Percentiles rank a stretch among this genome's conserved stretches.
Conservation (phyloP, 1,139 yeast species). For the Taiozyma onychis region DNA sequence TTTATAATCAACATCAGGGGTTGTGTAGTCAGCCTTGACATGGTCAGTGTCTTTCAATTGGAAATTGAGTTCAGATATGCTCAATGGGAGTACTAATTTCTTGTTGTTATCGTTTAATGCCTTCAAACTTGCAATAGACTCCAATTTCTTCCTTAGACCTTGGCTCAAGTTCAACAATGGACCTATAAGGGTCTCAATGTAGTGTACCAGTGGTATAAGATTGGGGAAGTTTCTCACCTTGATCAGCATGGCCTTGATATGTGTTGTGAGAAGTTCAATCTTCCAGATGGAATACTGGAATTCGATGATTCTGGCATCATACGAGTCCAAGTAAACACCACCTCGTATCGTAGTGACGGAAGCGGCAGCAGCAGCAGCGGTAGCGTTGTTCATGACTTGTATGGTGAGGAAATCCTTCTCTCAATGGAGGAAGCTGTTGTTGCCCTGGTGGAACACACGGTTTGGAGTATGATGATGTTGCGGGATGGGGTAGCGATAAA, state of each 20-base stretch:
- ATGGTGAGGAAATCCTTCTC: too few species aligned
- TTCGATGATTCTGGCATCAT: constrained; percentile 18
- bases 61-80: constrained; percentile 26
- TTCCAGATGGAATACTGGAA: constrained; percentile 27
- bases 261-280: constrained; percentile 20
- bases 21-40: background rate
- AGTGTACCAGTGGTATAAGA: constrained; percentile 25
- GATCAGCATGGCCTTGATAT: constrained; percentile 22
- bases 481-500: too few species aligned
- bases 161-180: constrained; percentile 46
- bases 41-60: constrained; percentile 26
- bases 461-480: background rate
- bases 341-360: constrained; percentile 6
- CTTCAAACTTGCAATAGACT: constrained; percentile 34
- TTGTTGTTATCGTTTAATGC: constrained; percentile 21
- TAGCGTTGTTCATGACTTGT: background rate
- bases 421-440: too few species aligned
- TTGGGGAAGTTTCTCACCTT: constrained; percentile 12
- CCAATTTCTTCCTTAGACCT: constrained; percentile 38
- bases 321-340: constrained; percentile 20
- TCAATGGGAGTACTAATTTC: constrained; percentile 17
- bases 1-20: constrained; percentile 4
- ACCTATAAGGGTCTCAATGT: constrained; percentile 35
- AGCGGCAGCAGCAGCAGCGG: constrained; percentile 8
- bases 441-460: background rate